A percentile compares a stretch with the other conserved stretches of the same genome.
Conservation (phyloP, 768 basidiomycete genomes). For the Boletus rex-veris region DNA sequence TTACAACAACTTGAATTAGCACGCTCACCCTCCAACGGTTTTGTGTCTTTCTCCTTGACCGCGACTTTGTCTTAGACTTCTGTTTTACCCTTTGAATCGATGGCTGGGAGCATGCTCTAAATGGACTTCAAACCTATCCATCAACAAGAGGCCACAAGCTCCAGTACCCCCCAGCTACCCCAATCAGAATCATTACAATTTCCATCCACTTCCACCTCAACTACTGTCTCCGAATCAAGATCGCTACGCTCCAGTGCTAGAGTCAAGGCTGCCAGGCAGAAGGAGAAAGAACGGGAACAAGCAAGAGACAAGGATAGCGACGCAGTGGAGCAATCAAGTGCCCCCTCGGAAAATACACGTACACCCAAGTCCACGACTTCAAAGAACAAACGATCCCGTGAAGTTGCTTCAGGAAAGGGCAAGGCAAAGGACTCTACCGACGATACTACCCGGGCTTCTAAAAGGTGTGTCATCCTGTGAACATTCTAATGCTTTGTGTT, state of each 20-base stretch:
- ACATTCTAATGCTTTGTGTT: slow-evolving; percentile 22
- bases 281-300: slow-evolving; percentile 54
- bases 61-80: slow-evolving; percentile 24
- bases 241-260: slow-evolving; percentile 71
- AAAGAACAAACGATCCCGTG: slow-evolving; percentile 52
- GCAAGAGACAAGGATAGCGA: slow-evolving; percentile 54
- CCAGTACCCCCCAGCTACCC: slow-evolving; percentile 46
- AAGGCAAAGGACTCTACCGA: slow-evolving; percentile 60
- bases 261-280: slow-evolving; percentile 72
- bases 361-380: slow-evolving; percentile 35
- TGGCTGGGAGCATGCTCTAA: slow-evolving; percentile 87
- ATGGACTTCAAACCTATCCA: slow-evolving; percentile 83
- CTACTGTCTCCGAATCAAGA: slow-evolving; percentile 48
- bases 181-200: slow-evolving; percentile 34
- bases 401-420: slow-evolving; percentile 50
- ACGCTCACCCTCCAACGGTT: slow-evolving; percentile 15
- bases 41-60: slow-evolving; percentile 25
- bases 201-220: slow-evolving; percentile 35
- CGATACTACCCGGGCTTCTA: slow-evolving; percentile 49
- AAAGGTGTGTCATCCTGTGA: slow-evolving; percentile 54
- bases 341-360: slow-evolving; percentile 43
- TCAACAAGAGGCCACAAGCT: slow-evolving; percentile 67
- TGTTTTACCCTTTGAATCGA: slow-evolving; percentile 46
- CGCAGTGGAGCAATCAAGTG: slow-evolving; percentile 39
- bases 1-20: slow-evolving; percentile 23